Percentiles rank a stretch among this genome's conserved stretches.
Evolutionary conservation across 192 early-diverging fungal species (phyloP).

Genomic region (Chytriomyces confervae): DNA sequence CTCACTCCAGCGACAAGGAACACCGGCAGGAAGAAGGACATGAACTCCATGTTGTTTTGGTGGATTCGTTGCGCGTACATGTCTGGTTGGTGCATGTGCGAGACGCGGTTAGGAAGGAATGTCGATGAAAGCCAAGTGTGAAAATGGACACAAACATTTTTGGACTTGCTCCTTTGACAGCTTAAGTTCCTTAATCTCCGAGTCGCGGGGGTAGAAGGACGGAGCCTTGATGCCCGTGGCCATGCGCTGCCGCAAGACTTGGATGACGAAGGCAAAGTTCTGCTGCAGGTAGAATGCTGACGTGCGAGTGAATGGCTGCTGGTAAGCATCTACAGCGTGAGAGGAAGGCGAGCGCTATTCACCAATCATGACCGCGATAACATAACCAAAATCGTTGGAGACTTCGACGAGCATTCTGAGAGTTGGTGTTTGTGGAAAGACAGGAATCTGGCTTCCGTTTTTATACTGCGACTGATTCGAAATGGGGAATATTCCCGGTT

Average conservation of each 20-base stretch:
- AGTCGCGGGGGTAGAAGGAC: conserved; percentile 27
- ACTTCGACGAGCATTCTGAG: too few relatives aligned
- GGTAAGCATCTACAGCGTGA: background rate
- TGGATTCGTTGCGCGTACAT: conserved; percentile 32
- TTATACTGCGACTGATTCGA: too few relatives aligned
- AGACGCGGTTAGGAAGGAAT: background rate
- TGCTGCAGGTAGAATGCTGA: conserved; percentile 31
- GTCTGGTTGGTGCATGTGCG: background rate
- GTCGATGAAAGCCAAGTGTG: background rate
- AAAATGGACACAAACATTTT: background rate
- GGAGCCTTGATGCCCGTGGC: conserved; percentile 29
- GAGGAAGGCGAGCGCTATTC: too few relatives aligned
- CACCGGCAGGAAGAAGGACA: conserved; percentile 28
- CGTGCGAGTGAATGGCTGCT: background rate
- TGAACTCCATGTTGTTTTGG: conserved; percentile 34
- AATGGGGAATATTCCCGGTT: too few relatives aligned
- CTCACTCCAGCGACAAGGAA: conserved; percentile 27
- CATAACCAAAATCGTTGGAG: too few relatives aligned
- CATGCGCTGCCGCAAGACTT: conserved; percentile 4
- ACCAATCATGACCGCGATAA: too few relatives aligned
- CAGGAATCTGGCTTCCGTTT: too few relatives aligned
- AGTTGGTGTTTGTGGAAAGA: too few relatives aligned
- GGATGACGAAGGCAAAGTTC: conserved; percentile 26
- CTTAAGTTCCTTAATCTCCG: conserved; percentile 31
- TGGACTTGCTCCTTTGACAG: conserved; percentile 7